These are phyloP conservation scores for Candida fluviatilis DNA, from an alignment of 805 yeast species.

Conservation along the genomic window DNA sequence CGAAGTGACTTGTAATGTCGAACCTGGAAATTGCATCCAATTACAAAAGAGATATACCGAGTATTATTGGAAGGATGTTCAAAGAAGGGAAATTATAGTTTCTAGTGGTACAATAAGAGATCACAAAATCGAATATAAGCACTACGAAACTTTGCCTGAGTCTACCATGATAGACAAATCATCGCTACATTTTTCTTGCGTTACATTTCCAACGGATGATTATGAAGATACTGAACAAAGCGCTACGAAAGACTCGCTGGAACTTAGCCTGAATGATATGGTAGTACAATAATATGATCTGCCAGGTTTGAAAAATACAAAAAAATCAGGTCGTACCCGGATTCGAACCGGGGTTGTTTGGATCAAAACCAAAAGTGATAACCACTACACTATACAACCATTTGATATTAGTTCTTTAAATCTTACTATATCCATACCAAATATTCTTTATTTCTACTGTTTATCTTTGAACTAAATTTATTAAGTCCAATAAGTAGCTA, in stretches of 20 bases:
- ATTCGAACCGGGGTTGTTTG: slow-evolving; percentile 82
- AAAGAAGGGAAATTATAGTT: slow-evolving; percentile 1
- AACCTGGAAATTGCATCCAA: background rate
- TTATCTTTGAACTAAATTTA: too few relatives aligned
- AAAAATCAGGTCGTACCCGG: slow-evolving; percentile 56
- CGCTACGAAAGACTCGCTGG: too few relatives aligned
- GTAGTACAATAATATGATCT: too few relatives aligned
- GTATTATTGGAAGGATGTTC: slow-evolving; percentile 2
- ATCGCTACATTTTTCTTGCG: background rate
- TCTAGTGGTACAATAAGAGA: background rate
- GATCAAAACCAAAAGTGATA: slow-evolving; percentile 81
- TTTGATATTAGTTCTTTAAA: background rate
- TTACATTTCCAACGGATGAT: background rate
- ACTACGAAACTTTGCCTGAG: slow-evolving; percentile 1
- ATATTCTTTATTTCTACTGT: too few relatives aligned
- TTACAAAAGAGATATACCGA: background rate
- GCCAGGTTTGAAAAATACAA: too few relatives aligned
- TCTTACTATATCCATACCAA: too few relatives aligned
- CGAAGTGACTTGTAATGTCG: slow-evolving; percentile 2
- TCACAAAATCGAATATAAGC: background rate
- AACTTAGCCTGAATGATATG: too few relatives aligned
- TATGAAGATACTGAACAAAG: background rate
- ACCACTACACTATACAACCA: slow-evolving; percentile 59
- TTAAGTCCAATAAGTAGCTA: too few relatives aligned
- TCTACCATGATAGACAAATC: slow-evolving; percentile 1